Evolutionary conservation across 2,329 filamentous ascomycete genomes (phyloP), one percentile per base, ranked within the genome.

Genomic region (Exophiala bonariae): DNA sequence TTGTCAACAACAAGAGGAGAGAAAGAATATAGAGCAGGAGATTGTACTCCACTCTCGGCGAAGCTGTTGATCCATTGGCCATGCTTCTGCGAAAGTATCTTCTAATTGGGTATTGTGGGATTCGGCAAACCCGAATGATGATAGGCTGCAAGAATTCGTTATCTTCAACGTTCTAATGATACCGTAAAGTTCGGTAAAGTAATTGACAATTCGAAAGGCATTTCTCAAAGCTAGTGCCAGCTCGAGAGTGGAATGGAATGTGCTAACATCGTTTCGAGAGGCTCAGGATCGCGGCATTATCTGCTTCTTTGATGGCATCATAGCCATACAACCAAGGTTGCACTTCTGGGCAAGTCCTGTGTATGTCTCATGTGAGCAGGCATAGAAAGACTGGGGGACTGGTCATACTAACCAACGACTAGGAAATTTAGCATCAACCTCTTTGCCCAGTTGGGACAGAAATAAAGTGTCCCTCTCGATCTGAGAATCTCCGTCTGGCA

Each of bases 241-340:
- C n/a, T n/a, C n/a, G n/a, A n/a, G n/a, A n/a, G n/a, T n/a, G n/a
- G n/a, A n/a, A n/a, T n/a, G n/a, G n/a, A n/a, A n/a, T n/a, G n/a
- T n/a, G n/a, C n/a, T n/a, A n/a, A n/a, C n/a, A n/a, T n/a, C n/a
- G n/a, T n/a, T n/a, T n/a, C n/a, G n/a, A n/a, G n/a, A n/a, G n/a
- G n/a, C n/a, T n/a, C n/a, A n/a, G n/a, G n/a, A n/a, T n/a, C n/a
- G n/a, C 61, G 1, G 61, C 68, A 10, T 69, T 66, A 43, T 78
- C 72, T 1, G 76, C 79, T 57, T 83, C 81, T 20, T 67, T 66
- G 48, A 76, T 74, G 3, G 80, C 79, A 63, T 85, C 78, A 52
- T 86, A 85, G 1, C 81, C 80, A 55, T 80, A 86, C 37, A 86
- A 53, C 79, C 81, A 85, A 1, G 77, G 75, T 61, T 86, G 82